These are phyloP conservation scores for Halophytophthora batemanensis DNA, from an alignment of 352 stramenopile species.

Conservation along the genomic window DNA sequence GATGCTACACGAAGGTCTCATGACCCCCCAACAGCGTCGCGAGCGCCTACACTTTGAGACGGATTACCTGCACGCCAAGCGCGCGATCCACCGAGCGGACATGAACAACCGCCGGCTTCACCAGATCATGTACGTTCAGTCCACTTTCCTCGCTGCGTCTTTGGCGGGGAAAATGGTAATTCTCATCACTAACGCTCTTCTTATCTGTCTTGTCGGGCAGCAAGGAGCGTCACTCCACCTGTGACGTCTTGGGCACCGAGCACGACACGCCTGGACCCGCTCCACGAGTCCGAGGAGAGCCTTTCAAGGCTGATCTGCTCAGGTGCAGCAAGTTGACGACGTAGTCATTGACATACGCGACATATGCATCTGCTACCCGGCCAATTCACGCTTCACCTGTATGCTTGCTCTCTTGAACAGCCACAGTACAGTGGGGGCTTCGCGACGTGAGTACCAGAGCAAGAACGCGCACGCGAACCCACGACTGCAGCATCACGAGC, in stretches of 20 bases:
- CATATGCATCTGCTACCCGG: neutral
- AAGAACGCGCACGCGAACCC: constrained; percentile 49
- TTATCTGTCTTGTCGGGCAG: constrained; percentile 7
- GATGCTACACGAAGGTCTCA: constrained; percentile 66
- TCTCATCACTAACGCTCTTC: too few species aligned
- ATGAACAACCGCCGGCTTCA: constrained; percentile 62
- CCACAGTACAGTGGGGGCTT: constrained; percentile 28
- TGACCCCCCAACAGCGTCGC: constrained; percentile 65
- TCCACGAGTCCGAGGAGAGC: constrained; percentile 30
- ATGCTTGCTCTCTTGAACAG: constrained; percentile 11
- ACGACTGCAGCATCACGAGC: constrained; percentile 44
- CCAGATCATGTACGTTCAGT: constrained; percentile 60
- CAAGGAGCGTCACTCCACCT: constrained; percentile 53
- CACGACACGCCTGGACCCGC: neutral
- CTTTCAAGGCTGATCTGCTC: constrained; percentile 47
- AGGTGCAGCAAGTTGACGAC: constrained; percentile 13
- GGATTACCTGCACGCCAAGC: constrained; percentile 46
- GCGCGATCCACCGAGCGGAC: constrained; percentile 49
- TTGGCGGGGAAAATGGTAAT: constrained; percentile 8
- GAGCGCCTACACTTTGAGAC: constrained; percentile 68
- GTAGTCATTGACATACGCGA: neutral
- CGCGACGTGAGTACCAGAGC: constrained; percentile 52
- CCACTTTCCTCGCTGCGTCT: constrained; percentile 2
- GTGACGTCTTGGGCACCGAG: constrained; percentile 38
- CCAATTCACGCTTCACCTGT: too few species aligned